A percentile compares a stretch with the other conserved stretches of the same genome.
These are phyloP conservation scores for Chamaecyparis obtusa DNA, from an alignment of 75 land plant genomes.

Conservation along the genomic window DNA sequence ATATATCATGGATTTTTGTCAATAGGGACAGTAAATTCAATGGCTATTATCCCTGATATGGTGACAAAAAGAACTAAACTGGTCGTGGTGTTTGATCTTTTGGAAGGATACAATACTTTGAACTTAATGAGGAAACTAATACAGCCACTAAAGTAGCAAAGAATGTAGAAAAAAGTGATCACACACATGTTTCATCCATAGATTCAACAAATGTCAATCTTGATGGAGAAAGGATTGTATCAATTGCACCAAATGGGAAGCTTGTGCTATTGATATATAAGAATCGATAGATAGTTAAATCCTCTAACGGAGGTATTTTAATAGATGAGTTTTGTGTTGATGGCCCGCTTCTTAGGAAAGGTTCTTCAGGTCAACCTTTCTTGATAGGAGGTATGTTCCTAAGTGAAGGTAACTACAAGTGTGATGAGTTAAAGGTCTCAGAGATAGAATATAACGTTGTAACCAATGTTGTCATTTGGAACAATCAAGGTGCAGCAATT, in stretches of 20 bases:
- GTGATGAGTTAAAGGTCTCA: not conserved
- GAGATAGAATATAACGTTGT: not conserved
- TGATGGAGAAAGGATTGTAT: conserved; percentile 28
- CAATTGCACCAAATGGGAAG: conserved; percentile 38
- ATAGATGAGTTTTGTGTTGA: conserved; percentile 35
- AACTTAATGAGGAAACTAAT: conserved; percentile 20
- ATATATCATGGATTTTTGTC: conserved; percentile 58
- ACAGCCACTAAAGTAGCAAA: conserved; percentile 14
- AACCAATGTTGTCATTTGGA: conserved; percentile 48
- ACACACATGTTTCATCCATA: conserved; percentile 9
- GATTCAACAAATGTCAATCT: not conserved
- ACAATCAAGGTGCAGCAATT: conserved; percentile 42
- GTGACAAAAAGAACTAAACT: conserved; percentile 15
- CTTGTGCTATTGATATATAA: conserved; percentile 40
- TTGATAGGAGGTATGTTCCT: conserved; percentile 52
- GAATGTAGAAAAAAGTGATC: conserved; percentile 1
- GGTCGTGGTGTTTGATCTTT: conserved; percentile 44
- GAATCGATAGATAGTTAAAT: conserved; percentile 45
- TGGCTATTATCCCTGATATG: conserved; percentile 33
- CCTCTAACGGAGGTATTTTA: conserved; percentile 13
- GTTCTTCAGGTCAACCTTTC: conserved; percentile 11
- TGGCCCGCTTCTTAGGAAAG: conserved; percentile 23
- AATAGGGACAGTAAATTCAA: conserved; percentile 43
- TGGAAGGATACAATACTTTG: conserved; percentile 49
- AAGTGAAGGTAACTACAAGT: not conserved